Conservation (phyloP, 768 basidiomycete species). For the Pleurotus tuber-regium region DNA sequence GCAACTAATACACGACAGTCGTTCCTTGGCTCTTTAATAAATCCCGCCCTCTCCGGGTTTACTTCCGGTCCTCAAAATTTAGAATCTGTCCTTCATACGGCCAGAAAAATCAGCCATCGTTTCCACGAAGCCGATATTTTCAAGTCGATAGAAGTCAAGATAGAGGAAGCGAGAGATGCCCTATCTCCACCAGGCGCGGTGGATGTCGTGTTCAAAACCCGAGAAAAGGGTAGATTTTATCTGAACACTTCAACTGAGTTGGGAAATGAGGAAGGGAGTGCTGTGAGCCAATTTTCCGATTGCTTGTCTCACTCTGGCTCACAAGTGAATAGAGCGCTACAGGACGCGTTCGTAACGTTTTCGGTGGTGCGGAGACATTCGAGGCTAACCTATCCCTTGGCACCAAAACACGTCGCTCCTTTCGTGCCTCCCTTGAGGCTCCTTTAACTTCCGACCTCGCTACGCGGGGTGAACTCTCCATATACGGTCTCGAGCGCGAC, state of each 20-base stretch:
- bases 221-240: constrained; percentile 74
- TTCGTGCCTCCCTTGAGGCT: constrained; percentile 62
- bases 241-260: constrained; percentile 86
- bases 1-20: constrained; percentile 69
- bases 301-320: not conserved
- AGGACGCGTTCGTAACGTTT: constrained; percentile 79
- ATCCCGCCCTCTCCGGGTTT: constrained; percentile 47
- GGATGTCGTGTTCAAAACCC: constrained; percentile 76
- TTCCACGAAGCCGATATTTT: constrained; percentile 81
- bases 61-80: constrained; percentile 37
- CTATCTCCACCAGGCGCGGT: constrained; percentile 60
- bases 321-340: constrained; percentile 61
- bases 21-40: constrained; percentile 78
- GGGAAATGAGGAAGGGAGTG: constrained; percentile 90
- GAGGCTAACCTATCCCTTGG: constrained; percentile 82
- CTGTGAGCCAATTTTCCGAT: constrained; percentile 61
- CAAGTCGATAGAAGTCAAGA: constrained; percentile 54
- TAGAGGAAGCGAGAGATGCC: constrained; percentile 56
- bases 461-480: constrained; percentile 66
- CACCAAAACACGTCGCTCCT: constrained; percentile 83
- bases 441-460: constrained; percentile 62
- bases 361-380: constrained; percentile 89
- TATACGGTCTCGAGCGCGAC: constrained; percentile 78
- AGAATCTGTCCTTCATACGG: constrained; percentile 66
- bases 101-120: constrained; percentile 61